phyloP scores from a whole-genome alignment of 2,329 filamentous ascomycete species.

The Neoarthrinium moseri region DNA sequence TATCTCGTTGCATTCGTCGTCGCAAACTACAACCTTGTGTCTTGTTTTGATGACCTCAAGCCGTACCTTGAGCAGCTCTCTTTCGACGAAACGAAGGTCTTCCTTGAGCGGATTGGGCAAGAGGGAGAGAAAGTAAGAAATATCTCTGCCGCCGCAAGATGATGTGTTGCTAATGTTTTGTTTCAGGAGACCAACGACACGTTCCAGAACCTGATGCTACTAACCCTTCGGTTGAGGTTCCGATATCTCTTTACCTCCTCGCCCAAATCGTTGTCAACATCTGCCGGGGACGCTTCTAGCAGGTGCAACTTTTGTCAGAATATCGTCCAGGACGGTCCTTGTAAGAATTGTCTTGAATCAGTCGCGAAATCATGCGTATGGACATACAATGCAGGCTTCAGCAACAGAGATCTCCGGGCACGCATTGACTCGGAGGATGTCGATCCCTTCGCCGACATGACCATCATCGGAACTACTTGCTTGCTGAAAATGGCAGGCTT shows the following conservation, averaged over 20 bases:
- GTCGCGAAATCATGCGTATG: constrained; percentile 19
- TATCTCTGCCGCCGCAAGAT: not conserved
- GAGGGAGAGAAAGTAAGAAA: constrained; percentile 26
- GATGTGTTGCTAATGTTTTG: not conserved
- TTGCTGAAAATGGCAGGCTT: constrained; percentile 24
- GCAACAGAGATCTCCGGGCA: constrained; percentile 12
- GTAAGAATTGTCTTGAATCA: constrained; percentile 19
- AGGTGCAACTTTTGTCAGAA: constrained; percentile 7
- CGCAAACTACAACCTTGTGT: constrained; percentile 32
- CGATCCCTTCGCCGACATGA: constrained; percentile 22
- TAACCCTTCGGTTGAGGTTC: constrained; percentile 7
- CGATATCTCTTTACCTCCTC: constrained; percentile 10
- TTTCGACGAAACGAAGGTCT: constrained; percentile 35
- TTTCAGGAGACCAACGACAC: constrained; percentile 1
- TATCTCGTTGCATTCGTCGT: constrained; percentile 36
- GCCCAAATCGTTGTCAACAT: not conserved
- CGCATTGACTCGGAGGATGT: constrained; percentile 12
- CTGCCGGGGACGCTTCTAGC: not conserved
- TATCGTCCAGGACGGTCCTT: constrained; percentile 5
- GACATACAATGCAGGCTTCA: constrained; percentile 16
- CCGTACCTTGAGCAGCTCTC: constrained; percentile 40
- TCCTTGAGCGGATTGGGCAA: constrained; percentile 28
- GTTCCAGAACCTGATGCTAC: constrained; percentile 8
- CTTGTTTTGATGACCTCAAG: constrained; percentile 48
- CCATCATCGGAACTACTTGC: constrained; percentile 23